These are phyloP conservation scores for Malania oleifera DNA, from an alignment of 164 flowering plant species.

Conservation along the genomic window DNA sequence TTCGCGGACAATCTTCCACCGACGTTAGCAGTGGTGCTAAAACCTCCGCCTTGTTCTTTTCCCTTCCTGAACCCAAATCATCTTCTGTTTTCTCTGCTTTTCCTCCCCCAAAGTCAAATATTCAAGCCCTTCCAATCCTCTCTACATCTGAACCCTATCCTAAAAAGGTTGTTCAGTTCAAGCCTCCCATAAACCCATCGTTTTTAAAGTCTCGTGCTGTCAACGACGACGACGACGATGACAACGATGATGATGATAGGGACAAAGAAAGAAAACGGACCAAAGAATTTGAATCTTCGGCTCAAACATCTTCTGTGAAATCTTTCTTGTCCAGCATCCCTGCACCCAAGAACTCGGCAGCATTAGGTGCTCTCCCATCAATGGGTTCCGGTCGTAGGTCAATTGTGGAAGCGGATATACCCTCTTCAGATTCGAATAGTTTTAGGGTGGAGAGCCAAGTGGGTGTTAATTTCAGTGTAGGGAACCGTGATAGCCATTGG, in stretches of 20 bases:
- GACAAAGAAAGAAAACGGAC: conserved; percentile 25
- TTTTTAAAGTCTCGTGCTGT: background rate
- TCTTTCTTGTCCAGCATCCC: conserved; percentile 64
- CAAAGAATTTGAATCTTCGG: conserved; percentile 13
- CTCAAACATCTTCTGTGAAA: conserved; percentile 31
- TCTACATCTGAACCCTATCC: conserved; percentile 10
- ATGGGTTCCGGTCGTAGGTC: conserved; percentile 53
- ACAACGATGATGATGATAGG: conserved; percentile 45
- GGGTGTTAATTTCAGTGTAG: conserved; percentile 3
- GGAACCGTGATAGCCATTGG: conserved; percentile 4
- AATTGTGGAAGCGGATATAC: conserved; percentile 40
- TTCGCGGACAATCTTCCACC: background rate
- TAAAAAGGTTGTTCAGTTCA: conserved; percentile 63
- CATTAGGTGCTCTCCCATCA: conserved; percentile 37
- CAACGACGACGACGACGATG: conserved; percentile 29
- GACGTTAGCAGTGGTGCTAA: background rate
- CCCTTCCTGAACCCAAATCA: background rate
- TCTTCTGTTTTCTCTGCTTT: conserved; percentile 1
- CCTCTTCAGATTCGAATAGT: conserved; percentile 12
- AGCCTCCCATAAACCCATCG: conserved; percentile 41
- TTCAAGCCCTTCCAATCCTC: background rate
- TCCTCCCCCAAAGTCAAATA: conserved; percentile 3
- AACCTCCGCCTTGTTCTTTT: background rate
- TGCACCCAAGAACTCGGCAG: conserved; percentile 57
- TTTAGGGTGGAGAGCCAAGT: conserved; percentile 3